These are phyloP conservation scores for Cutaneotrichosporon arboriforme DNA, from an alignment of 1,284 basidiomycete genomes.

Conservation along the genomic window DNA sequence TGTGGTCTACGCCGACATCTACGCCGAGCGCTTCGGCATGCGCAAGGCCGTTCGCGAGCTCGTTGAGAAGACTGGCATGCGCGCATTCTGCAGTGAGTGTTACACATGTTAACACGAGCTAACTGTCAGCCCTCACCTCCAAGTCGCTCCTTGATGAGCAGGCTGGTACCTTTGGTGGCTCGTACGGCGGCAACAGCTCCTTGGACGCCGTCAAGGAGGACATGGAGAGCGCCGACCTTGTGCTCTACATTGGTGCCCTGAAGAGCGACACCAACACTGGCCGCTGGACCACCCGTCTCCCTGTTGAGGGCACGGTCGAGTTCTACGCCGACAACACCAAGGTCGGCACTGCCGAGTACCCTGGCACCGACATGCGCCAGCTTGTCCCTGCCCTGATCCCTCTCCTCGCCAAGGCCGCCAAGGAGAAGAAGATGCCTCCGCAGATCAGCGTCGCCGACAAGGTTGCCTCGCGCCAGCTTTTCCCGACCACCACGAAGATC, in stretches of 20 bases:
- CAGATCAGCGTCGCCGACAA: conserved; percentile 28
- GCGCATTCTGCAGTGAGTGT: conserved; percentile 56
- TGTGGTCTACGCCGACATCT: conserved; percentile 81
- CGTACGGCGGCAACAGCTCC: conserved; percentile 75
- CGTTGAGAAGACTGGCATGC: conserved; percentile 63
- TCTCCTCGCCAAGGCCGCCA: conserved; percentile 33
- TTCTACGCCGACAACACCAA: conserved; percentile 75
- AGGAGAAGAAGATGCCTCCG: conserved; percentile 18
- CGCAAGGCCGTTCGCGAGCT: conserved; percentile 65
- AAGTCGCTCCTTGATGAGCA: conserved; percentile 77
- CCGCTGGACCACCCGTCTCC: conserved; percentile 51
- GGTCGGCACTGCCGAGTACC: conserved; percentile 53
- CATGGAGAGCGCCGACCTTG: conserved; percentile 75
- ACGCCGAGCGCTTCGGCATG: conserved; percentile 72
- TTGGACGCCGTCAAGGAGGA: conserved; percentile 64
- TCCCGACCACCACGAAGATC: conserved; percentile 23
- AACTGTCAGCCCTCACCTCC: conserved; percentile 54
- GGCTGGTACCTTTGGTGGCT: conserved; percentile 76
- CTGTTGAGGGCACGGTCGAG: conserved; percentile 59
- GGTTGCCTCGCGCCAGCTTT: conserved; percentile 24
- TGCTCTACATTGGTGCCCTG: conserved; percentile 75
- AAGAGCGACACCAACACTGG: conserved; percentile 77
- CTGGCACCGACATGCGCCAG: conserved; percentile 49
- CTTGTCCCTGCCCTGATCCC: conserved; percentile 47
- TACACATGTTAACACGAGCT: neutral